Evolutionary conservation across 306 rosid species (phyloP).

Genomic region (Elaeagnus macrophylla): DNA sequence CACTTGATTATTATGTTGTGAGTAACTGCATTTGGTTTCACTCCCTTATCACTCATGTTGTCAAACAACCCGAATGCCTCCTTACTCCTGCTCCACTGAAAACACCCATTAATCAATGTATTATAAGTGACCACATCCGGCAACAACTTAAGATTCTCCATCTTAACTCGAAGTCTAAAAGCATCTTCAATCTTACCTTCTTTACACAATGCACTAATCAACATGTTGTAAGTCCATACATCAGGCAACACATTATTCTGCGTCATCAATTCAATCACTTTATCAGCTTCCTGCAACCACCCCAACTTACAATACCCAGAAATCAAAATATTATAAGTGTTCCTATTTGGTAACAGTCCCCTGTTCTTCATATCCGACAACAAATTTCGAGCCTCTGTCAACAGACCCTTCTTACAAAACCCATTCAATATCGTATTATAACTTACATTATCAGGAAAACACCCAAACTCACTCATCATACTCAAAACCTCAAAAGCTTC

Average conservation of each 20-base stretch:
- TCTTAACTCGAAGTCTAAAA: slow-evolving; percentile 49
- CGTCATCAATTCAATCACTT: slow-evolving; percentile 62
- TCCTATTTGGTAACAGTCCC: slow-evolving; percentile 50
- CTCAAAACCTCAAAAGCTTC: slow-evolving; percentile 37
- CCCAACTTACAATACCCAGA: slow-evolving; percentile 73
- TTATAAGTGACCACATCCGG: slow-evolving; percentile 82
- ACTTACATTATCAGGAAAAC: slow-evolving; percentile 58
- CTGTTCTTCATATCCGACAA: slow-evolving; percentile 47
- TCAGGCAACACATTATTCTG: slow-evolving; percentile 38
- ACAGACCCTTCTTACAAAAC: slow-evolving; percentile 46
- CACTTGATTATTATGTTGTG: slow-evolving; percentile 73
- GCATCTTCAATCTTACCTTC: slow-evolving; percentile 71
- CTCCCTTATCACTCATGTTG: slow-evolving; percentile 54
- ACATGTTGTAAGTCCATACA: slow-evolving; percentile 74
- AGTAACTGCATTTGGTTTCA: slow-evolving; percentile 49
- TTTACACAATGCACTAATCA: slow-evolving; percentile 58
- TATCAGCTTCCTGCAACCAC: slow-evolving; percentile 61
- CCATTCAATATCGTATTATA: slow-evolving; percentile 63
- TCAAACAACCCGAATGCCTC: slow-evolving; percentile 48
- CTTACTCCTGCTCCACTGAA: slow-evolving; percentile 25
- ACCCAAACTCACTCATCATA: slow-evolving; percentile 45
- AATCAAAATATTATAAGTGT: slow-evolving; percentile 62
- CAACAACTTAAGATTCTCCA: slow-evolving; percentile 48
- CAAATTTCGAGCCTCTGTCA: slow-evolving; percentile 49
- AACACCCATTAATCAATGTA: slow-evolving; percentile 70